Evolutionary conservation across 495 filamentous ascomycete species (phyloP), one percentile per base, ranked within the genome.

Genomic region (Aspergillus diversus): DNA sequence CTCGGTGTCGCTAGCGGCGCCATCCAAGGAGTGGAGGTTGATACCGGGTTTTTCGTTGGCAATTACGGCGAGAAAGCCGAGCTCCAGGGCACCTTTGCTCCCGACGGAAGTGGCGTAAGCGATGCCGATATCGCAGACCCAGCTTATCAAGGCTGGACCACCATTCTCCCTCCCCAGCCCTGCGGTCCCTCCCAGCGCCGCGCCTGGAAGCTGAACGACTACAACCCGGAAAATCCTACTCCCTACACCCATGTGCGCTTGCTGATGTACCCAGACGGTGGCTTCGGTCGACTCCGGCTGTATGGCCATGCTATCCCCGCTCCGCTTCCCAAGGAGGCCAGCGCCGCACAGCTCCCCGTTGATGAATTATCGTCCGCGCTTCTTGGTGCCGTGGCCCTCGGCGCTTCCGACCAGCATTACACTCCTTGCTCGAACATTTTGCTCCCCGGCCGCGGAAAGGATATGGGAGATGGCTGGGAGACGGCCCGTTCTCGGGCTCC

Each of bases 401-500:
- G 81, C 0, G 92, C 89, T 68, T 93, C 88, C 42, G 91, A 97
- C 70, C 85, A 96, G 75, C 92, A 97, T 73, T 97, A 90, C 71
- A 91, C 93, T 3, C 88, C 86, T 8, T 90, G 88, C 72, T 87
- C 89, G 62, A 96, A 97, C 73, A 74, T 97, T 50, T 83, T 97
- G 13, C 79, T 97, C 12, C 93, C 93, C 4, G 92, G 92, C 3
- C 82, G 93, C 32, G 93, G 93, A 7, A 86, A 89, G 71, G 89
- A 97, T 75, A 97, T 97, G 92, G 90, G 92, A 34, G 93, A 96
- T 73, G 93, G 93, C 4, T 97, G 93, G 93, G 93, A 97, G 77
- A 97, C 93, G 11, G 87, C 89, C 57, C 84, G 93, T 42, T 92
- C 89, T 34, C 77, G 93, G 31, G 86, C 82, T 27, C 86, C 86